Conservation (phyloP, 2,329 filamentous ascomycete genomes). For the Alternaria conjuncta region DNA sequence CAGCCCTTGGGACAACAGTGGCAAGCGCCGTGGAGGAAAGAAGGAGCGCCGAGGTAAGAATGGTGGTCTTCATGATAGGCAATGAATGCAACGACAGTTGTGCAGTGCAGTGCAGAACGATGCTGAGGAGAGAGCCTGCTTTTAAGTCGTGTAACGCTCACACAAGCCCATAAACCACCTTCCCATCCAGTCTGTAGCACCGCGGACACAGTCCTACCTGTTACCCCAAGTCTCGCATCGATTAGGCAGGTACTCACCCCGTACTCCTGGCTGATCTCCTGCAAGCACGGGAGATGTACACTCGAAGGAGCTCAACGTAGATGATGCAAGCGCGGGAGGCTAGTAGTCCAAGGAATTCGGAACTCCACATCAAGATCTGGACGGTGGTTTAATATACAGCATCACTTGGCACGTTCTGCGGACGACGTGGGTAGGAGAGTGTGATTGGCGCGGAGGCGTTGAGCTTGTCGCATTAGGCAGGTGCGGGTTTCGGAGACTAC, state of each 20-base stretch:
- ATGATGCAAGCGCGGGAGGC: slow-evolving; percentile 29
- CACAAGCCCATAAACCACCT: slow-evolving; percentile 18
- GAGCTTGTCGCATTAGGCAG: slow-evolving; percentile 9
- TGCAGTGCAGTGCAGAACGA: neutral
- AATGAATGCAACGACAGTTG: slow-evolving; percentile 2
- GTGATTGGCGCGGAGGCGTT: slow-evolving; percentile 26
- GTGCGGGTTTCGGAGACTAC: slow-evolving; percentile 6
- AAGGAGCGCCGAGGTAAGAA: slow-evolving; percentile 36
- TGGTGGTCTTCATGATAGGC: slow-evolving; percentile 37
- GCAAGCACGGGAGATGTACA: slow-evolving; percentile 30
- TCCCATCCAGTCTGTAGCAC: slow-evolving; percentile 21
- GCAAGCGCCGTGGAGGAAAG: slow-evolving; percentile 28
- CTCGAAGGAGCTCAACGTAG: slow-evolving; percentile 12
- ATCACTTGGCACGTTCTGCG: slow-evolving; percentile 27
- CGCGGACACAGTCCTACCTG: slow-evolving; percentile 7
- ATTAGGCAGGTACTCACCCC: slow-evolving; percentile 33
- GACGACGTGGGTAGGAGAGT: slow-evolving; percentile 3
- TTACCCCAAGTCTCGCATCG: slow-evolving; percentile 16
- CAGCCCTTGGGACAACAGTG: slow-evolving; percentile 32
- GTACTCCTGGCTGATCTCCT: slow-evolving; percentile 13
- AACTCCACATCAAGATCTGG: slow-evolving; percentile 14
- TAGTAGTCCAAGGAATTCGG: slow-evolving; percentile 12
- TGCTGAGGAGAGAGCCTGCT: neutral
- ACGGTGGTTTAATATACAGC: slow-evolving; percentile 37
- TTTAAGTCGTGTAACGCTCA: slow-evolving; percentile 20